phyloP scores from a whole-genome alignment of 768 basidiomycete genomes.

The Cystobasidium onofrii region DNA sequence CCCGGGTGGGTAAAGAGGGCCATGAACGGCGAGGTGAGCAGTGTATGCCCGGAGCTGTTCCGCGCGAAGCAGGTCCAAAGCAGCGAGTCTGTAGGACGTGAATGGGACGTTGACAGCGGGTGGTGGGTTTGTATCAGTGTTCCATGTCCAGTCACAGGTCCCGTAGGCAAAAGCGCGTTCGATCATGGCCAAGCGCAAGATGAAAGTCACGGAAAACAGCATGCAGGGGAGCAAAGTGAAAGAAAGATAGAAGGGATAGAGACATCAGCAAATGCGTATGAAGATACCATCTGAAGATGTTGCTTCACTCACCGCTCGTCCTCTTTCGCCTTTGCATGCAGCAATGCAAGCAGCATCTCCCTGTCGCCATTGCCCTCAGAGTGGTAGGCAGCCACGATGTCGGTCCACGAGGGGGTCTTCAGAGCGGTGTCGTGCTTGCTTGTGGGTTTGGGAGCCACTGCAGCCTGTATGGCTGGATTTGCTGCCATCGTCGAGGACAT shows the following conservation, averaged over 20 bases:
- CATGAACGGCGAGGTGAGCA: conserved; percentile 24
- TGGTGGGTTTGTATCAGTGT: not conserved
- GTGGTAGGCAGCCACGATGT: conserved; percentile 32
- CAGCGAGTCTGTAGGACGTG: conserved; percentile 32
- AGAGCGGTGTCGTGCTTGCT: not conserved
- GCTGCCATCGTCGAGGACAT: not conserved
- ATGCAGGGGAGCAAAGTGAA: not conserved
- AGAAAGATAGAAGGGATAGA: not conserved
- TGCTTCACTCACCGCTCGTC: conserved; percentile 35
- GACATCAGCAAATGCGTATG: not conserved
- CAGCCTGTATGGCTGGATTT: not conserved
- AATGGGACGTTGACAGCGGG: not conserved
- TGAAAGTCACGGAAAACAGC: not conserved
- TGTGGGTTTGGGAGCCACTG: not conserved
- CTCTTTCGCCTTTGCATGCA: conserved; percentile 32
- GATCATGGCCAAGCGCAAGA: not conserved
- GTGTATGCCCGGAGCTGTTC: conserved; percentile 36
- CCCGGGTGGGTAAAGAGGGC: conserved; percentile 13
- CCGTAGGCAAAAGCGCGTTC: not conserved
- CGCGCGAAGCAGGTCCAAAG: conserved; percentile 33
- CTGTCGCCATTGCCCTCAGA: conserved; percentile 32
- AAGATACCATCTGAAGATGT: no score
- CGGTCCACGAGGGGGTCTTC: conserved; percentile 25
- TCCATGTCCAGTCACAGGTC: not conserved
- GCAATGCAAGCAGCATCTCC: conserved; percentile 30